Conservation (phyloP, 2,329 filamentous ascomycete genomes). For the Hymenoscyphus linearis region DNA sequence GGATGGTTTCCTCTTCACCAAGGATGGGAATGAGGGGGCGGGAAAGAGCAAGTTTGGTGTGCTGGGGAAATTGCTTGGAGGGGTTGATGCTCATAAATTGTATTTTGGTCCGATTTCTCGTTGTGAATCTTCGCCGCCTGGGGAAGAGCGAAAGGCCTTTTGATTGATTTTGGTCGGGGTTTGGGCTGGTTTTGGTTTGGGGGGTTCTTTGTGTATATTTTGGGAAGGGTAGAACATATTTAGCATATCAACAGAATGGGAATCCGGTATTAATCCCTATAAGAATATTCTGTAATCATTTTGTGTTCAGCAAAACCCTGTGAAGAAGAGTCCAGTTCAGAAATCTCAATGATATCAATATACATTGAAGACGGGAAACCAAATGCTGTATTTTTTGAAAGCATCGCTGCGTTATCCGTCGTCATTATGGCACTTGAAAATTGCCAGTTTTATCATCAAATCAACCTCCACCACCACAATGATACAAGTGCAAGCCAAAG, state of each 20-base stretch:
- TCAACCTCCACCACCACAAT: neutral
- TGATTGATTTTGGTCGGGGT: neutral
- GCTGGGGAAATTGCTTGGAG: conserved; percentile 1
- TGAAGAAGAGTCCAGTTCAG: too few species aligned
- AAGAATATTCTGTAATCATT: neutral
- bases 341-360: too few species aligned
- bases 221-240: neutral
- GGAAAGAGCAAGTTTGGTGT: neutral
- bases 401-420: neutral
- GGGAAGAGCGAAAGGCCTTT: neutral
- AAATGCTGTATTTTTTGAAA: neutral
- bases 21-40: conserved; percentile 13
- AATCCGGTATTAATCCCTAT: neutral
- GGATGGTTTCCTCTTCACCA: conserved; percentile 10
- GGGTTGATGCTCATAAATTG: conserved; percentile 3
- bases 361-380: neutral
- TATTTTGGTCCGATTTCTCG: conserved; percentile 7
- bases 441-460: neutral
- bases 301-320: neutral
- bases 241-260: neutral
- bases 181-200: neutral
- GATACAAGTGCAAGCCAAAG: neutral
- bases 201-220: neutral
- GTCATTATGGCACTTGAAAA: neutral
- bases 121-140: neutral